Evolutionary conservation across 768 basidiomycete species (phyloP).

Genomic region (Pisolithus albus): DNA sequence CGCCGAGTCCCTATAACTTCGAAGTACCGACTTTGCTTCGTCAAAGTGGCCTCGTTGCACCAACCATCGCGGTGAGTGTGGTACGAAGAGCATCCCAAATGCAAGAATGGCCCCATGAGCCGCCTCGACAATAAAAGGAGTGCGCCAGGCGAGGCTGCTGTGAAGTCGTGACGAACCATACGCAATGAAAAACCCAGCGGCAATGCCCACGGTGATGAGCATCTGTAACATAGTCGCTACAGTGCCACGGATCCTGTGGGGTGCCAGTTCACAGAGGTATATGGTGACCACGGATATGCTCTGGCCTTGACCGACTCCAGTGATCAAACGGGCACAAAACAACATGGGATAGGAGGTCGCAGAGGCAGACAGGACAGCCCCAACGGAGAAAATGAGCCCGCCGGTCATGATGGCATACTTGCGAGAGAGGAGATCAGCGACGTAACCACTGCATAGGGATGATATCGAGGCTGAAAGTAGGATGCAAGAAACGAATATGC

Average conservation of each 20-base stretch:
- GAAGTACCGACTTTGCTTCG: constrained; percentile 28
- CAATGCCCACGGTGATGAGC: constrained; percentile 38
- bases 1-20: constrained; percentile 8
- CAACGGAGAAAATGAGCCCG: constrained; percentile 35
- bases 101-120: constrained; percentile 13
- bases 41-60: constrained; percentile 27
- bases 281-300: constrained; percentile 37
- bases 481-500: constrained; percentile 38
- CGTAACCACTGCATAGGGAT: constrained; percentile 34
- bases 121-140: constrained; percentile 22
- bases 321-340: constrained; percentile 38
- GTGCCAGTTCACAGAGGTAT: constrained; percentile 38
- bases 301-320: constrained; percentile 42
- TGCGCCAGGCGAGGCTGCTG: constrained; percentile 21
- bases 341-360: constrained; percentile 31
- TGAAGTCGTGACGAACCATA: constrained; percentile 20
- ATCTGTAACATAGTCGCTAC: constrained; percentile 37
- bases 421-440: constrained; percentile 42
- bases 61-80: constrained; percentile 21
- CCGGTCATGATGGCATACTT: constrained; percentile 40
- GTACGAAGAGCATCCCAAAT: constrained; percentile 19
- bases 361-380: constrained; percentile 34
- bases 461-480: constrained; percentile 36
- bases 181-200: constrained; percentile 26
- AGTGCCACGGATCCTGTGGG: constrained; percentile 34